Base-by-base conservation (phyloP, 1,284 basidiomycete species). In the Vanrija pseudolonga region DNA sequence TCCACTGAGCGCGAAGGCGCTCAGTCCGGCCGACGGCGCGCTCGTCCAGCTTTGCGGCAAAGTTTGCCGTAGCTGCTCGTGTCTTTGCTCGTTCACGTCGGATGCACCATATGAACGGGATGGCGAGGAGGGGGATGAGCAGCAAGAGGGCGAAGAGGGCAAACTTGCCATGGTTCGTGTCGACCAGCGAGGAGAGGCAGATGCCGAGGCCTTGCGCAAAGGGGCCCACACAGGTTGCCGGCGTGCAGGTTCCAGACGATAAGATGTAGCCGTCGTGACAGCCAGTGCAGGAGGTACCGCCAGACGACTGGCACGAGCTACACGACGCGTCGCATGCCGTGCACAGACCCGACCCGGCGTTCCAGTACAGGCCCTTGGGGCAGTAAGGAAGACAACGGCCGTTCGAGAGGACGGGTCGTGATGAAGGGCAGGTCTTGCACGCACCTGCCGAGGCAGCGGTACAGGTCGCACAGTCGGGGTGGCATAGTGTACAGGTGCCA, bases 381-480 rank as follows among this genome's bases (percentile, higher is more conserved):
- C 79, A 80, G 24, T 67, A 65, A 6, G 62, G 56, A 3, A 72
- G 26, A 53, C 79, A 80, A n/a, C 67, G 63, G 1, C 70, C 70
- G 24, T 61, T 51, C 3, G 51, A 45, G 7, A 78, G 64, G 20
- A 78, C 67, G 0, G 78, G 78, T 8, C 71, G 64, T 4, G 48
- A 23, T 3, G 66, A 2, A 0, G 73, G 70, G 56, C 78, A 80
- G 3, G 74, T 51, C 14, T 63, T 48, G 54, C 78, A 79, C 6
- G 49, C 26, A 0, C 58, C 45, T 0, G 58, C 39, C 1, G 55
- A 53, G 23, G 61, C 47, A 11, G 59, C 50, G 14, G 68, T 66
- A 56, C 78, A 79, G 2, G 73, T 73, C 3, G 63, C 55, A 52
- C 77, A 79, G 61, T 76, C 74, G 0, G 71, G 63, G 18, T 76